Conservation (phyloP, 2,329 filamentous ascomycete species). For the Trichoderma harzianum region DNA sequence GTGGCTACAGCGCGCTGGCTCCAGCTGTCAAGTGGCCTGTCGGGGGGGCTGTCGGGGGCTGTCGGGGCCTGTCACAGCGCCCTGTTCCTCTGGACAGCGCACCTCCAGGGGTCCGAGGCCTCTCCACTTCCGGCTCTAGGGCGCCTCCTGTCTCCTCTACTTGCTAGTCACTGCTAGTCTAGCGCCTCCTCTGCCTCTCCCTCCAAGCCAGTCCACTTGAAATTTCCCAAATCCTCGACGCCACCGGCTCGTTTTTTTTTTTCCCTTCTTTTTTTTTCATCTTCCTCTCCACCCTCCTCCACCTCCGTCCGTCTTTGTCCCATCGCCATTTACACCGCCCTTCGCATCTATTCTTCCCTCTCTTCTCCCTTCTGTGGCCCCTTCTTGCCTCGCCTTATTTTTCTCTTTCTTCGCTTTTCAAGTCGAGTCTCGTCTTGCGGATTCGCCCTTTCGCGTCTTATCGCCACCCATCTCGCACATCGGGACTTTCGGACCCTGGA, state of each 20-base stretch:
- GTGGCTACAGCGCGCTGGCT: background rate
- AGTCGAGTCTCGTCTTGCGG: constrained; percentile 3
- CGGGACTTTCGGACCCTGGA: constrained; percentile 1
- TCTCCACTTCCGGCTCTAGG: constrained; percentile 13
- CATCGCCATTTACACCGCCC: constrained; percentile 30
- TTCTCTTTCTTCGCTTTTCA: constrained; percentile 13
- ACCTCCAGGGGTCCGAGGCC: constrained; percentile 10
- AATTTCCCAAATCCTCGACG: constrained; percentile 15
- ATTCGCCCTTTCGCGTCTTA: background rate
- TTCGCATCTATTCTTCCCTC: constrained; percentile 30
- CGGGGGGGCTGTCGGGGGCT: background rate
- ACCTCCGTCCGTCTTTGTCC: constrained; percentile 26
- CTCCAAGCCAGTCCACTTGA: constrained; percentile 24
- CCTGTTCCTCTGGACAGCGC: constrained; percentile 5
- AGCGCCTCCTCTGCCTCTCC: constrained; percentile 2
- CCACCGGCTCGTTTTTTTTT: constrained; percentile 24
- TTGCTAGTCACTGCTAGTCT: background rate
- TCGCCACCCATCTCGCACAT: constrained; percentile 4
- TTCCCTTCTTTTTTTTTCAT: constrained; percentile 29
- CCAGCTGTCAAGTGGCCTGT: background rate
- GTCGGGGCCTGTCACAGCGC: constrained; percentile 9
- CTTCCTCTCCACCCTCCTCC: constrained; percentile 29
- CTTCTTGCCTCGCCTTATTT: constrained; percentile 16
- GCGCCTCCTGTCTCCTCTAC: constrained; percentile 13
- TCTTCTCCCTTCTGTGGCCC: constrained; percentile 16